Conservation (phyloP, 768 basidiomycete species). For the Hygrocybe coccinea region DNA sequence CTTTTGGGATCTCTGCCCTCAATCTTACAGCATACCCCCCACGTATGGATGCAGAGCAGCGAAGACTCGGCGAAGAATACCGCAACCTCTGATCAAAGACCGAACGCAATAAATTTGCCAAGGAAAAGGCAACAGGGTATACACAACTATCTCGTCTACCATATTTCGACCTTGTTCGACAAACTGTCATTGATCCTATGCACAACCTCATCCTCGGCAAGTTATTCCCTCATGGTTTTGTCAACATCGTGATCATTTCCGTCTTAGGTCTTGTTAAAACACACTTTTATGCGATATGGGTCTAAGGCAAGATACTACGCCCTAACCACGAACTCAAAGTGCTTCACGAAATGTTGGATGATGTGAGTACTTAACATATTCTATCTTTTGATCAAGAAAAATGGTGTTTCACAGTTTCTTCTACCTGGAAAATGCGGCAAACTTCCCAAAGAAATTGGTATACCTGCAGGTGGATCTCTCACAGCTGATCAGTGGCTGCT, state of each 20-base stretch:
- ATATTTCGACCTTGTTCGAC: conserved; percentile 26
- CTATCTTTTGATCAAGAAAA: not conserved
- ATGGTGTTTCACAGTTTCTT: conserved; percentile 4
- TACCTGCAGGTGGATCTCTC: conserved; percentile 23
- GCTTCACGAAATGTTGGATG: too few species aligned
- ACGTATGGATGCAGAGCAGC: too few species aligned
- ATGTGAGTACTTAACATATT: not conserved
- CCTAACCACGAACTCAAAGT: conserved; percentile 7
- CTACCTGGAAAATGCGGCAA: conserved; percentile 9
- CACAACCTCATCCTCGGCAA: conserved; percentile 29
- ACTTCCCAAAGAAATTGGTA: conserved; percentile 15
- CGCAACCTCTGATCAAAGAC: not conserved
- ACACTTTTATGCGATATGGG: conserved; percentile 21
- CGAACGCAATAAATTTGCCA: not conserved
- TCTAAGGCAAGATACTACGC: conserved; percentile 12
- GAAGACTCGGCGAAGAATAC: too few species aligned
- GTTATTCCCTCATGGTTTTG: not conserved
- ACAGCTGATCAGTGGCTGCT: conserved; percentile 20
- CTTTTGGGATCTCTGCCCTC: too few species aligned
- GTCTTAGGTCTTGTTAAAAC: conserved; percentile 24
- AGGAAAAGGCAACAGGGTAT: not conserved
- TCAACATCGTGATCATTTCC: not conserved
- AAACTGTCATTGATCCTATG: conserved; percentile 32
- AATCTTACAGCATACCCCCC: too few species aligned
- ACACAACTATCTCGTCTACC: conserved; percentile 23